Percentiles rank a stretch among this genome's conserved stretches.
Conservation (phyloP, 805 yeast genomes). For the Candida tibetensis region DNA sequence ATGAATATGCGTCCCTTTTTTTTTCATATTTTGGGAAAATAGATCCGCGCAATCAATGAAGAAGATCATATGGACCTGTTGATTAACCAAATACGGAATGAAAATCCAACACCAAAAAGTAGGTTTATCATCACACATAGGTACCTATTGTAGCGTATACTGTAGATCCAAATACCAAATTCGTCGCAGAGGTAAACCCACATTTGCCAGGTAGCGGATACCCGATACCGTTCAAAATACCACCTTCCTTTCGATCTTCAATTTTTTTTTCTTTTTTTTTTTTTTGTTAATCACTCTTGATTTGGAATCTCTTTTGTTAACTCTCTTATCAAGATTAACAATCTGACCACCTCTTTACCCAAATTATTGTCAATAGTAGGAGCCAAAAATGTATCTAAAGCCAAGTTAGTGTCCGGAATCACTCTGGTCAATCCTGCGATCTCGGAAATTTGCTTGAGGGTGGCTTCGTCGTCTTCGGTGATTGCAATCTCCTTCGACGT, state of each 20-base stretch:
- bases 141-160: no score
- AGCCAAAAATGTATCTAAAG: constrained; percentile 34
- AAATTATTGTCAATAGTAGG: constrained; percentile 35
- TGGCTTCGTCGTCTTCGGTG: neutral
- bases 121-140: no score
- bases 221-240: no score
- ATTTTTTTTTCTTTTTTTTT: no score
- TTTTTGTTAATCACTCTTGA: no score
- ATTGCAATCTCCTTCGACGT: constrained; percentile 12
- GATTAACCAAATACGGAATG: no score
- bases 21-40: neutral
- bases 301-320: no score
- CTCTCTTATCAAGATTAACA: constrained; percentile 24
- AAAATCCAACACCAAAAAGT: no score
- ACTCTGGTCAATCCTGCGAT: constrained; percentile 24
- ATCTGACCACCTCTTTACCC: constrained; percentile 37
- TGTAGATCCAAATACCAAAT: no score
- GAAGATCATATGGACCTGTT: neutral
- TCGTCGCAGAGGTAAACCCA: no score
- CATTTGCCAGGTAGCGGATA: no score
- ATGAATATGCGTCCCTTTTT: neutral
- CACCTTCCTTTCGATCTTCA: no score
- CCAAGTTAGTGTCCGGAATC: constrained; percentile 33
- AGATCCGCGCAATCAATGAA: neutral
- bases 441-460: constrained; percentile 7